Evolutionary conservation across 2,329 filamentous ascomycete species (phyloP), one percentile per base, ranked within the genome.

Genomic region (Penicillium sp.): DNA sequence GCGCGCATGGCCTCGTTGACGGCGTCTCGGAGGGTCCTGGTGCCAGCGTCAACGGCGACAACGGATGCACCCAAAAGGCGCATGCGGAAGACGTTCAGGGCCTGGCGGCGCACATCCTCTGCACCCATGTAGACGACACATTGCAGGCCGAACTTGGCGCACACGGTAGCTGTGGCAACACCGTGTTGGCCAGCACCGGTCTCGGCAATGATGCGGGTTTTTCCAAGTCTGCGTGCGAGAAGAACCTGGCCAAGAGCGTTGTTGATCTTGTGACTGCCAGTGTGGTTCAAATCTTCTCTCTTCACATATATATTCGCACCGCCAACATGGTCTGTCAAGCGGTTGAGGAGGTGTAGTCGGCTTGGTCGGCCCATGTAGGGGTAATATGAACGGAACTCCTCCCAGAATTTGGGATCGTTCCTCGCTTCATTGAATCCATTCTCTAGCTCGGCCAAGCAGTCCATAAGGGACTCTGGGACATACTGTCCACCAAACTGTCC

Each of bases 191-290:
- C 94, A 54, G 94, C 94, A 64, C 94, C 94, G 16, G 94, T 99
- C 78, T 99, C 94, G 49, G 94, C 94, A 65, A 99, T 99, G 66
- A 99, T 97, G 72, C 91, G 89, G 5, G 87, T 97, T 83, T 99
- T 99, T 51, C 94, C 94, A 49, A 99, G 77, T 60, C 91, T 82
- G 65, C 83, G 83, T 1, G 94, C 94, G 40, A 99, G 79, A 14
- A 99, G 83, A 49, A 97, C 86, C 74, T 99, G 94, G 2, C 94
- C 94, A 8, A 99, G 80, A 0, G 94, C 94, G 68, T 99, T 99
- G 81, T 99, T 99, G 81, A 99, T 97, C 83, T 99, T 99, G 82
- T 99, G 94, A 61, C 90, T 95, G 63, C 94, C 94, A 8, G 94
- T 97, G 73, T 99, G 94, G 76, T 97, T 97, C 56, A 97, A 80